Conservation (phyloP, 495 filamentous ascomycete species). For the Penicillium atrosanguineum region DNA sequence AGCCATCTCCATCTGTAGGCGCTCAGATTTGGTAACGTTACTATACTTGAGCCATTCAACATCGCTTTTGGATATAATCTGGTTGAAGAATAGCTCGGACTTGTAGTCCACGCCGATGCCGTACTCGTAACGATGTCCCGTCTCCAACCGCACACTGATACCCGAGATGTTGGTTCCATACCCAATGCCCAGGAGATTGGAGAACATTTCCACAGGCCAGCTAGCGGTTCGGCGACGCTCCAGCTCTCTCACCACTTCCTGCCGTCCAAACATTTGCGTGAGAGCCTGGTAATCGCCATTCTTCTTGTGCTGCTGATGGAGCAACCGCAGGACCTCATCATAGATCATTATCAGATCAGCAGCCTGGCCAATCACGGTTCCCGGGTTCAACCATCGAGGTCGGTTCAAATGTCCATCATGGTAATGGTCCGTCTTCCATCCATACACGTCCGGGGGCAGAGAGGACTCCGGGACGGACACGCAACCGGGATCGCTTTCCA, state of each 20-base stretch:
- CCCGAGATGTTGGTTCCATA: slow-evolving; percentile 49
- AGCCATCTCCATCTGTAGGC: slow-evolving; percentile 38
- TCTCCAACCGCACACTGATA: slow-evolving; percentile 34
- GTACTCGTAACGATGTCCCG: slow-evolving; percentile 51
- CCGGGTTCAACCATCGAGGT: slow-evolving; percentile 52
- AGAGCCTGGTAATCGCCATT: slow-evolving; percentile 50
- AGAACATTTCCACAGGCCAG: slow-evolving; percentile 45
- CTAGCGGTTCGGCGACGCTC: slow-evolving; percentile 41
- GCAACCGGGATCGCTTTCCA: slow-evolving; percentile 49
- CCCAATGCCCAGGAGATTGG: slow-evolving; percentile 39
- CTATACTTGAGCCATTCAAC: slow-evolving; percentile 49
- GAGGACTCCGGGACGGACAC: slow-evolving; percentile 53
- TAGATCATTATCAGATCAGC: slow-evolving; percentile 52
- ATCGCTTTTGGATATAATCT: slow-evolving; percentile 40
- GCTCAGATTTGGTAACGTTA: slow-evolving; percentile 40
- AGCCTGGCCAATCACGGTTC: slow-evolving; percentile 52
- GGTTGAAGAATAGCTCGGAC: slow-evolving; percentile 54
- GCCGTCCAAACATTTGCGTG: slow-evolving; percentile 56
- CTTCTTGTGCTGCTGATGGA: slow-evolving; percentile 36
- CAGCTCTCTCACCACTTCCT: slow-evolving; percentile 55
- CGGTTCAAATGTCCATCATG: slow-evolving; percentile 40
- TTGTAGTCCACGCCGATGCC: slow-evolving; percentile 59
- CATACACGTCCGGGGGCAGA: slow-evolving; percentile 57
- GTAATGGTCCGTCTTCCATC: slow-evolving; percentile 49
- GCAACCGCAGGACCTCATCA: slow-evolving; percentile 40